Base-by-base conservation (phyloP, 495 filamentous ascomycete species). In the Entonaema liquescens region DNA sequence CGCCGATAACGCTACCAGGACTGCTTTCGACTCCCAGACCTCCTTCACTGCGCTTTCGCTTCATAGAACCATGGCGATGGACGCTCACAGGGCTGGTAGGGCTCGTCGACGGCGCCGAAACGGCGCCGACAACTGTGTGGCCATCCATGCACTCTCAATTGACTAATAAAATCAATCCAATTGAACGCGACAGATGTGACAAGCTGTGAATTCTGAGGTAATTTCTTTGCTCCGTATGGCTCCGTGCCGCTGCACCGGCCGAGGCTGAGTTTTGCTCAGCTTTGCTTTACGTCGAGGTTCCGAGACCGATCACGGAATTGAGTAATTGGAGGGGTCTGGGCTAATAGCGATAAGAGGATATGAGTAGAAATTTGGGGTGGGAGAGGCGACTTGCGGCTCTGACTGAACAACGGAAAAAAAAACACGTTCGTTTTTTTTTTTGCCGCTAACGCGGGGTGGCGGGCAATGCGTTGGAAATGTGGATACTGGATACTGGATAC, bases 1-100 rank as follows among this genome's bases (percentile, higher is more conserved):
- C 89, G 59, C 92, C 90, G 65, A 76, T 74, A 29, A 84, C 80
- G 78, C 90, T 92, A n/a, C 86, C 89, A 19, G 89, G 89, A 33
- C 89, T 91, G 79, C 88, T 92, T 50, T 91, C 89, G 54, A 88
- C 78, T 54, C 68, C 68, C 44, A 67, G 23, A 19, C 70, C 73
- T 0, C 72, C 75, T 44, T 74, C 72, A 40, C 83, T 85, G 62
- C 83, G 77, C 78, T 85, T 85, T 70, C 83, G 80, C 76, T 84
- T 85, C 62, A 75, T 64, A 50, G 76, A 77, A 42, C 79, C 80
- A 68, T 81, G 79, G 73, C 77, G 81, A 77, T 83, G 82, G 67
- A 83, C 71, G 76, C 79, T 79, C 66, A 77, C 65, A 52, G 79
- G 79, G 69, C 79, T 80, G 62, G 77, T 80, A 66, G 79, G 79